Conservation (phyloP, 2,329 filamentous ascomycete species). For the Xylaria sp. region DNA sequence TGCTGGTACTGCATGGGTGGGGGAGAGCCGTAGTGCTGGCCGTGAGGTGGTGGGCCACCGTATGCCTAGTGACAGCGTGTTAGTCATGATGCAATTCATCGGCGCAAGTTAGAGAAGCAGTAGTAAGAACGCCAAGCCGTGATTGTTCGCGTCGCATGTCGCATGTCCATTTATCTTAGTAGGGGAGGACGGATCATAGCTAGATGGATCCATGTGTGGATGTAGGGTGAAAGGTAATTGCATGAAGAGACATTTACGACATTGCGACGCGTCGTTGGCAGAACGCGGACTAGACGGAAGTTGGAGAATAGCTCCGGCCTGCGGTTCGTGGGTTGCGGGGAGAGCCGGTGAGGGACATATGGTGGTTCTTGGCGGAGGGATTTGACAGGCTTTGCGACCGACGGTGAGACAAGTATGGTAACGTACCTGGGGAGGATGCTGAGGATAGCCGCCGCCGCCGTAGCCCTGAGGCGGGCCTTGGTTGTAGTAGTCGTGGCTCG, state of each 20-base stretch:
- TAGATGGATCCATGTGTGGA: neutral
- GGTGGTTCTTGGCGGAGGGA: constrained; percentile 12
- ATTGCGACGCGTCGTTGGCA: neutral
- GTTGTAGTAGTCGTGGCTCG: constrained; percentile 42
- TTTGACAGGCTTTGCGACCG: constrained; percentile 15
- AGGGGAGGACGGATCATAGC: neutral
- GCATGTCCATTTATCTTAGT: neutral
- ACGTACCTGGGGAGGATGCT: constrained; percentile 52
- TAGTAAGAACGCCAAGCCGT: neutral
- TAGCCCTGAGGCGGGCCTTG: constrained; percentile 42
- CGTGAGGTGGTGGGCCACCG: constrained; percentile 46
- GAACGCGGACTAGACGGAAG: neutral
- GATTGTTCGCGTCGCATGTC: neutral
- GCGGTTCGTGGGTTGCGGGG: neutral
- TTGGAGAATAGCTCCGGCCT: neutral
- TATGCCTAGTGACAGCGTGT: constrained; percentile 43
- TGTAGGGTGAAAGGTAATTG: neutral
- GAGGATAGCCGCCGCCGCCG: constrained; percentile 42
- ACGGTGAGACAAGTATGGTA: constrained; percentile 7
- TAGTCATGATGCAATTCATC: neutral
- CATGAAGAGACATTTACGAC: neutral
- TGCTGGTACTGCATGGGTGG: constrained; percentile 54
- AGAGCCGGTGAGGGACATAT: constrained; percentile 7
- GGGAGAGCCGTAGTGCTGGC: constrained; percentile 48
- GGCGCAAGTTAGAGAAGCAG: neutral